A percentile compares a stretch with the other conserved stretches of the same genome.
These are phyloP conservation scores for Thecaphora thlaspeos DNA, from an alignment of 1,284 basidiomycete genomes.

Conservation along the genomic window DNA sequence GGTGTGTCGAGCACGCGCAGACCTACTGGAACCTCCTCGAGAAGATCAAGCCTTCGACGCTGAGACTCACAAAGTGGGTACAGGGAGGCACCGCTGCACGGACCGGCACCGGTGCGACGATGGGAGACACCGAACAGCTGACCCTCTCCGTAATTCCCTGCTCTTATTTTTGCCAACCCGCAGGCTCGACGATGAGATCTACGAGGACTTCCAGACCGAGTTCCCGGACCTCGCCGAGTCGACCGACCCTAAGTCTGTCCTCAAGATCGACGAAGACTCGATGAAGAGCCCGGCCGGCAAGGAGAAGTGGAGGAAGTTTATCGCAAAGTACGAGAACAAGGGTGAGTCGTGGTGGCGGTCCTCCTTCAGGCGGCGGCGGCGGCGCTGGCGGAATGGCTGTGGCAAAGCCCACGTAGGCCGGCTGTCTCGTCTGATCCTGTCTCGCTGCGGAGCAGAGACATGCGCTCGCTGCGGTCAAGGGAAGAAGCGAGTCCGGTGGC, in stretches of 20 bases:
- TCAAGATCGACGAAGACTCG: constrained; percentile 82
- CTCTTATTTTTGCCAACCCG: too few species aligned
- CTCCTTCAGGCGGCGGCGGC: too few species aligned
- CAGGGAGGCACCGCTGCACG: background rate
- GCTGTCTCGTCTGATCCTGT: too few species aligned
- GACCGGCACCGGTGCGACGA: too few species aligned
- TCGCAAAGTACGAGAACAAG: constrained; percentile 70
- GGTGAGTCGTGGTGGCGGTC: constrained; percentile 22
- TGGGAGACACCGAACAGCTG: too few species aligned
- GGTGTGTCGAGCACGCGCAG: constrained; percentile 75
- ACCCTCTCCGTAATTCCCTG: background rate
- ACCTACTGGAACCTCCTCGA: constrained; percentile 94
- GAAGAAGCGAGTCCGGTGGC: too few species aligned
- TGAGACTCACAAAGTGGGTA: constrained; percentile 75
- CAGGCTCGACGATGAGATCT: constrained; percentile 79
- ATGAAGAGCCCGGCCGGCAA: constrained; percentile 92
- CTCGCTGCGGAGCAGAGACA: too few species aligned
- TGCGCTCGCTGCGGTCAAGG: too few species aligned
- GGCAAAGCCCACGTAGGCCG: too few species aligned
- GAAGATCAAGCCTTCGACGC: constrained; percentile 72
- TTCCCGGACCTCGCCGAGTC: constrained; percentile 80
- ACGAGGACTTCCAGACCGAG: constrained; percentile 69
- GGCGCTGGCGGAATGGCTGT: too few species aligned
- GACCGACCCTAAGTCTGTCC: constrained; percentile 67
- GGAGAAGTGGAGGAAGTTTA: constrained; percentile 86